Base-by-base conservation (phyloP, 805 yeast species). In the Danielia reshetovae region DNA sequence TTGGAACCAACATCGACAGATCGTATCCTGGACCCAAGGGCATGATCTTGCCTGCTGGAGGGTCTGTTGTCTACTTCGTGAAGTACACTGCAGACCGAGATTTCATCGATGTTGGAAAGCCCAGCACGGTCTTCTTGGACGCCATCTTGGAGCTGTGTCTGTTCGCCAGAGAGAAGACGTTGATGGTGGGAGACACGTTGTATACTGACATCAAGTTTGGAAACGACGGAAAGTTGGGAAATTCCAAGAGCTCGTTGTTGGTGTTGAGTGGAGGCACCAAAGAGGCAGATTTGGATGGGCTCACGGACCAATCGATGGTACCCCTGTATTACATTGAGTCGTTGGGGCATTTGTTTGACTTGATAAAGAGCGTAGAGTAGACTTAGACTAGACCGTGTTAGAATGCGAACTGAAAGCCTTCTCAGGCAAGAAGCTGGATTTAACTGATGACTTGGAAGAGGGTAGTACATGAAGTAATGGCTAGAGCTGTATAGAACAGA, bases 161-260 rank as follows among this genome's bases (percentile, higher is more conserved):
- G 10, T 63, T 60, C 43, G 55, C 54, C 16, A 50, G 44, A 21
- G 36, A 32, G 13, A 51, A 45, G 22, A 60, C 70, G 2, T 39
- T 64, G 29, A 64, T 65, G 70, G 57, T 64, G 7, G 70, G 70
- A 9, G 70, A 65, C 38, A 65, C 70, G 4, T 45, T 65, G 25
- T 65, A 65, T 39, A 65, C 70, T 3, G 70, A 65, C 38, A 63
- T 65, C 40, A 65, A 65, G 42, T 64, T 65, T 43, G 70, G 69
- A 3, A 65, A 64, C 36, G 70, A 65, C 37, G 68, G 69, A 2
- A 37, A 48, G 2, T 45, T 63, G 26, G 68, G 67, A 0, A 54
- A 56, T 16, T 52, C 45, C 1, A 43, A 47, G 3, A 54, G 55
- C 6, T 45, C 66, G 1, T 38, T 64, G 22, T 49, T 65, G 40